A percentile compares a stretch with the other conserved stretches of the same genome.
Evolutionary conservation across 179 eudicot species (phyloP).

Genomic region (Camellia oleifera): DNA sequence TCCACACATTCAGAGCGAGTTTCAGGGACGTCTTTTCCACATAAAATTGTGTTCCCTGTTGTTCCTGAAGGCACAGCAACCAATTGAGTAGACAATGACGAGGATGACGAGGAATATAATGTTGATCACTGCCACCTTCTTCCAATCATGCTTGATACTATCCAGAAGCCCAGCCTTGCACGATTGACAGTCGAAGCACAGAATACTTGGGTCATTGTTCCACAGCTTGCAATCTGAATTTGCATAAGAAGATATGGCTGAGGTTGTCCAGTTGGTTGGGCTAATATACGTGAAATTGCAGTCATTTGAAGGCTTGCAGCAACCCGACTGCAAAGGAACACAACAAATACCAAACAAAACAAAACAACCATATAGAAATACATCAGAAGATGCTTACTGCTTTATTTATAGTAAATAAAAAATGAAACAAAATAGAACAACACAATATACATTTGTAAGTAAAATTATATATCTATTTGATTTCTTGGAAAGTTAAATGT

Average conservation of each 20-base stretch:
- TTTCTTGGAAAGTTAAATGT: background rate
- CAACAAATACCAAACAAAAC: background rate
- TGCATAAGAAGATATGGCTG: conserved; percentile 4
- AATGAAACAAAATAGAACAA: background rate
- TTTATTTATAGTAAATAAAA: background rate
- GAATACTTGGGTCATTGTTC: conserved; percentile 47
- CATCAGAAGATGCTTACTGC: background rate
- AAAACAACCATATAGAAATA: background rate
- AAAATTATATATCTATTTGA: background rate
- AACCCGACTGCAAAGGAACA: conserved; percentile 61
- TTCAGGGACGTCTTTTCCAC: conserved; percentile 36
- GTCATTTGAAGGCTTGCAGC: conserved; percentile 84
- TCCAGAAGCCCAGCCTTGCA: conserved; percentile 93
- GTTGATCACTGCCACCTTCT: conserved; percentile 75
- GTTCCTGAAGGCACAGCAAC: conserved; percentile 95
- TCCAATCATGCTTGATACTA: conserved; percentile 81
- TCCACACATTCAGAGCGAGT: background rate
- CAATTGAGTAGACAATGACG: conserved; percentile 74
- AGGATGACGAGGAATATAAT: conserved; percentile 65
- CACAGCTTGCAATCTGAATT: conserved; percentile 64
- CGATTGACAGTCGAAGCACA: conserved; percentile 74
- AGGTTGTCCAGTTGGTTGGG: conserved; percentile 66
- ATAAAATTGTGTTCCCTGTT: conserved; percentile 42
- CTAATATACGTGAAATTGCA: conserved; percentile 56
- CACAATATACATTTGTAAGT: background rate